These are phyloP conservation scores for Acanthamoeba culbertsoni DNA, from an alignment of 208 protist genomes.

Conservation along the genomic window DNA sequence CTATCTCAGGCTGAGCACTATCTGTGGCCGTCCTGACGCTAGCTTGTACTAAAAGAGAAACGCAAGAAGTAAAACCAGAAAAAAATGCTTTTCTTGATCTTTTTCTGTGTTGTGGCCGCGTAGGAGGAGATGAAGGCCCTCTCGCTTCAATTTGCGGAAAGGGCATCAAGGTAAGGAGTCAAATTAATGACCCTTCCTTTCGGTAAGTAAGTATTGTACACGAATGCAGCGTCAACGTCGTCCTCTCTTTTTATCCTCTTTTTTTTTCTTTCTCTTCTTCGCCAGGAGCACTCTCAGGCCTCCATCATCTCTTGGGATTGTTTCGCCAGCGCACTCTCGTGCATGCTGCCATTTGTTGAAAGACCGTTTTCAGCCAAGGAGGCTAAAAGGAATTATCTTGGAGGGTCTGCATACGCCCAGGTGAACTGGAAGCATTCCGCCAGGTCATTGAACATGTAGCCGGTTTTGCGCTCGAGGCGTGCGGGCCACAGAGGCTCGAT, in stretches of 20 bases:
- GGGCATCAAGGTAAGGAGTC: not conserved
- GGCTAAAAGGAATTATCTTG: not conserved
- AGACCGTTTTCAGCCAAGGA: not conserved
- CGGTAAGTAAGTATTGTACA: not conserved
- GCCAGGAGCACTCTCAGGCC: not conserved
- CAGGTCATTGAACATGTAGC: not conserved
- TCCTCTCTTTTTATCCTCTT: not conserved
- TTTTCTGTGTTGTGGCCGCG: too few relatives aligned
- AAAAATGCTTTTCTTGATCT: too few relatives aligned
- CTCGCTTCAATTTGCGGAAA: not conserved
- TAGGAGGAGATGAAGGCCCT: not conserved
- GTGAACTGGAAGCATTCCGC: not conserved
- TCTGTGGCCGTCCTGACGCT: too few relatives aligned
- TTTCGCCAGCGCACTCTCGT: not conserved
- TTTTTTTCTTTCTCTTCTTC: not conserved
- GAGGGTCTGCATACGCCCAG: not conserved
- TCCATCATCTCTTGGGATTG: not conserved
- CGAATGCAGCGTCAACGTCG: not conserved
- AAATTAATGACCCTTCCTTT: not conserved
- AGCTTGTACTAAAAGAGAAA: too few relatives aligned
- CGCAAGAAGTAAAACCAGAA: too few relatives aligned
- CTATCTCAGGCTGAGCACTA: too few relatives aligned
- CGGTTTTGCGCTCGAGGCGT: constrained; percentile 1
- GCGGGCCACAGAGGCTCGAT: constrained; percentile 26
- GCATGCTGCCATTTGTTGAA: not conserved